Conservation (phyloP, 2,329 filamentous ascomycete genomes). For the Hymenoscyphus scutula region DNA sequence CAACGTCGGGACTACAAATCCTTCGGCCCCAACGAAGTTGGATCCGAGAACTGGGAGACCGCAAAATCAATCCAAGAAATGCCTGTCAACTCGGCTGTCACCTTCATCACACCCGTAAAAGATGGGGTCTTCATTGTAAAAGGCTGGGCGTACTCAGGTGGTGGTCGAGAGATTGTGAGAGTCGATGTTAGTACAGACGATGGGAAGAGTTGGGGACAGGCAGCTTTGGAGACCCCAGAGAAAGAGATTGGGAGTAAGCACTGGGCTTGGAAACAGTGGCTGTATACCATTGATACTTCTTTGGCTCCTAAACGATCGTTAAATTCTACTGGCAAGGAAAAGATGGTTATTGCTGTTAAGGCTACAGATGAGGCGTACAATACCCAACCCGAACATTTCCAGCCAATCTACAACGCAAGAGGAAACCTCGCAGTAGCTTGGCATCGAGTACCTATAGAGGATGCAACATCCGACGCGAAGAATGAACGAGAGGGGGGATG, state of each 20-base stretch:
- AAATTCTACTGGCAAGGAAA: not conserved
- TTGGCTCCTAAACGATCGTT: not conserved
- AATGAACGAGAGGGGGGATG: not conserved
- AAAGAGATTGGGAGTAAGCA: constrained; percentile 20
- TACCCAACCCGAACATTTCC: constrained; percentile 60
- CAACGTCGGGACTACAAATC: constrained; percentile 64
- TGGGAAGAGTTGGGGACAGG: constrained; percentile 54
- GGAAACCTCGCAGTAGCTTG: constrained; percentile 67
- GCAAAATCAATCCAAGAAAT: constrained; percentile 66
- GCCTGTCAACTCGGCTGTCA: constrained; percentile 66
- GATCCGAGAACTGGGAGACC: constrained; percentile 58
- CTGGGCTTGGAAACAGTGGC: constrained; percentile 12
- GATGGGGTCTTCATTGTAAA: constrained; percentile 35
- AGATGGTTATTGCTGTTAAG: constrained; percentile 51
- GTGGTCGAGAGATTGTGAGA: constrained; percentile 47
- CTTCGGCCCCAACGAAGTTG: constrained; percentile 60
- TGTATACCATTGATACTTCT: not conserved
- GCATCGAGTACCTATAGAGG: constrained; percentile 49
- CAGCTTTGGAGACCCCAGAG: constrained; percentile 40
- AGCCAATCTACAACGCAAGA: constrained; percentile 60
- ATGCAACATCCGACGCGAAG: not conserved
- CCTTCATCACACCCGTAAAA: constrained; percentile 43
- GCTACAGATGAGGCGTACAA: constrained; percentile 66
- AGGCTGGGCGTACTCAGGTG: constrained; percentile 50
- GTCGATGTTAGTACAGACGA: constrained; percentile 50